Conservation (phyloP, 139 green algal genomes). For the Micromonas commoda region DNA sequence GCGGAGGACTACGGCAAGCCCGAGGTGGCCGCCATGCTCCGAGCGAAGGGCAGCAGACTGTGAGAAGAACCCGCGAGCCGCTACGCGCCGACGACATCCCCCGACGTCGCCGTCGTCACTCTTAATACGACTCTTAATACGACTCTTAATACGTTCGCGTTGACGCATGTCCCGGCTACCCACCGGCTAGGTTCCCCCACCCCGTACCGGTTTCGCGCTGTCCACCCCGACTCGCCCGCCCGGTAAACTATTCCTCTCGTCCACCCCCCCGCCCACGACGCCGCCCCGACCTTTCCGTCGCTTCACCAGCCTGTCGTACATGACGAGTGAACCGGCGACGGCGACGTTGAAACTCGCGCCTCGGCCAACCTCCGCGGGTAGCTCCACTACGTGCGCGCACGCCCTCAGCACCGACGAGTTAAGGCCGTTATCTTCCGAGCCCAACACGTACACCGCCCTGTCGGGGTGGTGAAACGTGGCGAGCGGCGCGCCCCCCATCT, state of each 20-base stretch:
- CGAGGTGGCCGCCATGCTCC: neutral
- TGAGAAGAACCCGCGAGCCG: too few relatives aligned
- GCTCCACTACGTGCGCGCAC: neutral
- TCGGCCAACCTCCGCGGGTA: neutral
- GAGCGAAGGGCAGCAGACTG: neutral
- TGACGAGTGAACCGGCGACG: neutral
- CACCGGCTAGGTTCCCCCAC: too few relatives aligned
- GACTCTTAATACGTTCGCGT: neutral
- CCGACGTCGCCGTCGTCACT: too few relatives aligned
- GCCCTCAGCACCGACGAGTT: neutral
- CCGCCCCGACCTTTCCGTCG: neutral
- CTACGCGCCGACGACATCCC: too few relatives aligned
- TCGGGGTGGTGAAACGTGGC: neutral
- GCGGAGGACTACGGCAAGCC: neutral
- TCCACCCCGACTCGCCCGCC: slow-evolving; percentile 2
- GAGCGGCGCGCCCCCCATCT: slow-evolving; percentile 16
- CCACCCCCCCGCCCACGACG: neutral
- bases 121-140: too few relatives aligned
- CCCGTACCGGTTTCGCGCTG: neutral
- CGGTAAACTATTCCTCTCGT: neutral
- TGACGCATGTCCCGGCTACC: too few relatives aligned
- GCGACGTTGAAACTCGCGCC: slow-evolving; percentile 1
- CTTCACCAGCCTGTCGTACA: slow-evolving; percentile 7
- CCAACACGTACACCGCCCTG: neutral
- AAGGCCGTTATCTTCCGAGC: neutral